Base-by-base conservation (phyloP, 208 protist species). In the Leptomonas pyrrhocoris region DNA sequence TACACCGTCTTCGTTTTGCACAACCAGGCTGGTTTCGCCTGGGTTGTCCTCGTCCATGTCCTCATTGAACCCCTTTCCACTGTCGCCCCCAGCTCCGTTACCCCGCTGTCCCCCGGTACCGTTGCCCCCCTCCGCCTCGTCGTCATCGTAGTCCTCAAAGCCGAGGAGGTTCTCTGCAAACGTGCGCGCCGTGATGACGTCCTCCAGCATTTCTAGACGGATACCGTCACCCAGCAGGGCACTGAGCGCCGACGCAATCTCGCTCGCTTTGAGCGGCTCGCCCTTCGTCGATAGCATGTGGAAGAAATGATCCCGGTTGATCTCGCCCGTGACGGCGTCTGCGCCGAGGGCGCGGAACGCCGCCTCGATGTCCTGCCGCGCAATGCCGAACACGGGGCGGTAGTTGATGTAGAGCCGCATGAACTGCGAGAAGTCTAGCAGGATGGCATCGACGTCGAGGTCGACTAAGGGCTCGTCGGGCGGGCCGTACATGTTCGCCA, bases 401-500 rank as follows among this genome's bases (percentile, higher is more conserved):
- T 98, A 96, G 79, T 98, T 98, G 25, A 98, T 90, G 80, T 98
- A 98, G 48, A 98, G 63, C 21, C 84, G 86, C 73, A 98, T 84
- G 81, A 97, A 97, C 73, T 94, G 89, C 27, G 90, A 80, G 74
- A 98, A 97, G 80, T 90, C 85, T 15, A 97, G 83, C 48, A 90
- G 70, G 54, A 96, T 94, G 21, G 74, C 81, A 16, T 92, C 90
- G 66, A 89, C 87, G 78, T 93, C 79, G 25, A 86, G 60, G 63
- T 88, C 83, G n/a, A 79, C 85, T n/a, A 95, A 66, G 7, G 79
- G 48, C 57, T 89, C 79, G 27, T 83, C 81, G 7, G 53, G 55
- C 19, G 87, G 77, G 30, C 86, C 88, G 75, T 88, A 92, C 60
- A 89, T 73, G 68, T 93, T 94, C 31, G 93, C 86, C 36, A 98